Evolutionary conservation across 1,284 basidiomycete species (phyloP).

Genomic region (Jaminaea rosea): DNA sequence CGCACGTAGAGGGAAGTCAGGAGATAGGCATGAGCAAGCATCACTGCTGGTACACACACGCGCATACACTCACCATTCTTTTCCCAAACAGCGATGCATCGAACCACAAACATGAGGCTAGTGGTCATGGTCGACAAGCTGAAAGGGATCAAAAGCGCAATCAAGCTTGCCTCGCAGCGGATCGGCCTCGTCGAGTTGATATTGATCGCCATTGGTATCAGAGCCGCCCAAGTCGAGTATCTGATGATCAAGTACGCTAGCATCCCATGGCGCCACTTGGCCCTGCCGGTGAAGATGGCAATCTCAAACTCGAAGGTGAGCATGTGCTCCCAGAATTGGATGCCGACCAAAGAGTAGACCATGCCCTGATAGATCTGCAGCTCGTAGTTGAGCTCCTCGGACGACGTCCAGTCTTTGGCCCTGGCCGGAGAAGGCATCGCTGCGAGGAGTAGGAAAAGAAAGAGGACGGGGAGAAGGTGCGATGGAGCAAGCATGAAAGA

Average conservation of each 20-base stretch:
- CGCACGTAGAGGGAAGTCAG: not conserved
- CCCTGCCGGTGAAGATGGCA: not conserved
- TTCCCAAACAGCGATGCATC: not conserved
- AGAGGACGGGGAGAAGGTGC: too few relatives aligned
- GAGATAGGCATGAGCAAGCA: not conserved
- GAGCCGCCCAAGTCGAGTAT: not conserved
- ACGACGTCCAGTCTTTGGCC: not conserved
- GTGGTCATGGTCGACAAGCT: not conserved
- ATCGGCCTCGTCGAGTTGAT: not conserved
- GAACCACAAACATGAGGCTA: not conserved
- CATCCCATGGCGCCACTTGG: not conserved
- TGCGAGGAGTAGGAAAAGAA: too few relatives aligned
- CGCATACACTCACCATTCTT: too few relatives aligned
- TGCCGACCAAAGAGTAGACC: not conserved
- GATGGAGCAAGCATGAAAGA: too few relatives aligned
- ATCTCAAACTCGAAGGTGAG: not conserved
- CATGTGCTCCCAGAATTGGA: not conserved
- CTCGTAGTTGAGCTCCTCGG: not conserved
- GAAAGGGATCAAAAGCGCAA: not conserved
- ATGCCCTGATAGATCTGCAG: not conserved
- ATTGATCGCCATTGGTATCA: not conserved
- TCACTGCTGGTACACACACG: not conserved
- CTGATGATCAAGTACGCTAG: not conserved
- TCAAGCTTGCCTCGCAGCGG: not conserved
- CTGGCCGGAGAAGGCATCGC: not conserved